A percentile compares a stretch with the other conserved stretches of the same genome.
Evolutionary conservation across 371 early-diverging fungal species (phyloP).

Genomic region (Apophysomyces variabilis): DNA sequence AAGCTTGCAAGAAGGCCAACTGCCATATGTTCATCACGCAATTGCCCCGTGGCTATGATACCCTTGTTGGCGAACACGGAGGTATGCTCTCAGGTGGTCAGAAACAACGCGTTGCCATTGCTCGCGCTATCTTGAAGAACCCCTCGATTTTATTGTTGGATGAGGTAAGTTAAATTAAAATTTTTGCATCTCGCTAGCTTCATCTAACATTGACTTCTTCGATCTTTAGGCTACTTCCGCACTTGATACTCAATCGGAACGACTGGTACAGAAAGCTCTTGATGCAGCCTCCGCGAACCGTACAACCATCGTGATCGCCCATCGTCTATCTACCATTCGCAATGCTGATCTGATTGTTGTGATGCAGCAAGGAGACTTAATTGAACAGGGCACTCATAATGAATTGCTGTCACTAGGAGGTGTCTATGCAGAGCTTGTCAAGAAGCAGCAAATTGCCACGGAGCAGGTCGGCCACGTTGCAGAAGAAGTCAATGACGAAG

Average conservation of each 20-base stretch:
- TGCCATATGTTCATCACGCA: slow-evolving; percentile 73
- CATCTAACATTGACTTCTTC: too few species aligned
- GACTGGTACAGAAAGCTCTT: slow-evolving; percentile 78
- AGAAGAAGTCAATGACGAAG: slow-evolving; percentile 24
- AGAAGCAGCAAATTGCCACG: slow-evolving; percentile 58
- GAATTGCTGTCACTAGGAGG: slow-evolving; percentile 59
- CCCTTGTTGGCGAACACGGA: slow-evolving; percentile 68
- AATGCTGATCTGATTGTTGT: slow-evolving; percentile 88
- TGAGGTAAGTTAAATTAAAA: slow-evolving; percentile 20
- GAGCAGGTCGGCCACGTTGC: slow-evolving; percentile 27
- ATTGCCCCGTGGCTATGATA: slow-evolving; percentile 75
- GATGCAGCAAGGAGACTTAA: slow-evolving; percentile 70
- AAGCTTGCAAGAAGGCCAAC: slow-evolving; percentile 67
- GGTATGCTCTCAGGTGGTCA: slow-evolving; percentile 83
- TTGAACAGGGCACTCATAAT: slow-evolving; percentile 78
- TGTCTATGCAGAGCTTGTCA: slow-evolving; percentile 61
- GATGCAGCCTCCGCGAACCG: slow-evolving; percentile 78
- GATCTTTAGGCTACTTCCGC: slow-evolving; percentile 68
- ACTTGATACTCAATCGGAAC: slow-evolving; percentile 81
- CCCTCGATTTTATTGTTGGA: slow-evolving; percentile 36
- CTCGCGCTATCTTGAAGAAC: slow-evolving; percentile 41
- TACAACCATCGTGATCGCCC: slow-evolving; percentile 94
- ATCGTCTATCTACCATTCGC: slow-evolving; percentile 80
- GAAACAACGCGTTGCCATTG: slow-evolving; percentile 45
- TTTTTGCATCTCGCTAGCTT: too few species aligned